phyloP scores from a whole-genome alignment of 108 stramenopile genomes.

The Cyclotella atomus region DNA sequence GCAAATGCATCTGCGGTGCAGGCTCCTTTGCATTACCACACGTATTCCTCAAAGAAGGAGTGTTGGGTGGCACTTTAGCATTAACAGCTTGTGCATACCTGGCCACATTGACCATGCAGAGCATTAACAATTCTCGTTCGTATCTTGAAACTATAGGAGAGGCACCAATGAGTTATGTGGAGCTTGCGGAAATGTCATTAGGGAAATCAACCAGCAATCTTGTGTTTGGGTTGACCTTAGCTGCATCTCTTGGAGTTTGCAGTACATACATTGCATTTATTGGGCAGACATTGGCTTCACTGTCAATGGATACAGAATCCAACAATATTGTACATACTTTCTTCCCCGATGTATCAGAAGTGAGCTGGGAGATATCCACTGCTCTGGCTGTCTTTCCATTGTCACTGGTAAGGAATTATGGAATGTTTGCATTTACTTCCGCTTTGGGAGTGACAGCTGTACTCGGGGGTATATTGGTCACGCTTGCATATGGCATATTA shows the following conservation, averaged over 20 bases:
- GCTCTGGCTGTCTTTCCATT: constrained; percentile 42
- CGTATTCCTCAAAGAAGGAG: constrained; percentile 57
- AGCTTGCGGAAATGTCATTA: constrained; percentile 38
- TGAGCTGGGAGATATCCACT: constrained; percentile 37
- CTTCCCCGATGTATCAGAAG: constrained; percentile 28
- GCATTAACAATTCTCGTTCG: constrained; percentile 32
- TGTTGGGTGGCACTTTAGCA: constrained; percentile 52
- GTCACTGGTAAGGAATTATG: constrained; percentile 48
- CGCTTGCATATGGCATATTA: no score
- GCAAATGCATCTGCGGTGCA: constrained; percentile 63
- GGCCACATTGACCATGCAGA: constrained; percentile 44
- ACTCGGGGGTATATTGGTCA: no score
- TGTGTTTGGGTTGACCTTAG: constrained; percentile 46
- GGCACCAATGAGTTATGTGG: constrained; percentile 42
- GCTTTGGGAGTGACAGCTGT: constrained; percentile 51
- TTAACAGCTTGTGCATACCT: constrained; percentile 42
- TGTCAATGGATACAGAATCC: constrained; percentile 32
- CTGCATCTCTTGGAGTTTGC: constrained; percentile 51
- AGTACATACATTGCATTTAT: constrained; percentile 54
- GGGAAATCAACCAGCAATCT: constrained; percentile 25
- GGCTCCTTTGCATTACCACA: constrained; percentile 57
- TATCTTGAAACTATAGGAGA: not conserved
- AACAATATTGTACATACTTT: constrained; percentile 23
- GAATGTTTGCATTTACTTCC: constrained; percentile 55
- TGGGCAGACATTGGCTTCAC: constrained; percentile 36